These are phyloP conservation scores for Papiliotrema laurentii DNA, from an alignment of 1,284 basidiomycete genomes.

Conservation along the genomic window DNA sequence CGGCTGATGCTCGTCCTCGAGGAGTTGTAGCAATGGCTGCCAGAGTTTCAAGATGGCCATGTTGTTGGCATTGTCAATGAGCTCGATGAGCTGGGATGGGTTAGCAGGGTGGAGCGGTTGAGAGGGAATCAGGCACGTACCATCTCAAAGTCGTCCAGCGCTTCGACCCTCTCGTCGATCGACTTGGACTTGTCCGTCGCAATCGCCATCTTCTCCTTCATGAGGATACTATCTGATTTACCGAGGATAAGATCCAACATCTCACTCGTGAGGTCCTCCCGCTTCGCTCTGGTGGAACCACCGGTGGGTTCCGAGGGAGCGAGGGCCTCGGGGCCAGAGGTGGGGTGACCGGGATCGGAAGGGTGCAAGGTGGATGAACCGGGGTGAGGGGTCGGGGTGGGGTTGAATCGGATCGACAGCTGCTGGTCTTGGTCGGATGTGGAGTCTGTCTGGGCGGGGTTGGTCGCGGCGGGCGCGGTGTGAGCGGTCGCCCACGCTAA, in stretches of 20 bases:
- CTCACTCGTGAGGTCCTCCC: conserved; percentile 50
- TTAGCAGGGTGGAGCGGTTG: conserved; percentile 41
- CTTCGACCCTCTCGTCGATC: conserved; percentile 66
- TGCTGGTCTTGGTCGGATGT: conserved; percentile 7
- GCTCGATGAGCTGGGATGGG: conserved; percentile 74
- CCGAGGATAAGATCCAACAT: conserved; percentile 84
- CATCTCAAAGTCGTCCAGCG: conserved; percentile 95
- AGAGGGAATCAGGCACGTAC: conserved; percentile 49
- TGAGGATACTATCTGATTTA: conserved; percentile 73
- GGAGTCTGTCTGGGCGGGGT: neutral
- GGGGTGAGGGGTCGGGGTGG: conserved; percentile 13
- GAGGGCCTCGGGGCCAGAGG: conserved; percentile 12
- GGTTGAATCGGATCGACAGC: conserved; percentile 36
- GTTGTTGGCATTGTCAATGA: conserved; percentile 95
- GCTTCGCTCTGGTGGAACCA: conserved; percentile 17
- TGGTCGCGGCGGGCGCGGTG: conserved; percentile 8
- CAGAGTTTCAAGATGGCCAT: conserved; percentile 80
- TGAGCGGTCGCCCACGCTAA: conserved; percentile 39
- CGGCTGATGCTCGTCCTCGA: conserved; percentile 58
- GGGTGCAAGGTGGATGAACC: conserved; percentile 36
- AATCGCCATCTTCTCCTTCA: conserved; percentile 77
- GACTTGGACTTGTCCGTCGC: conserved; percentile 61
- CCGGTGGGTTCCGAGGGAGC: conserved; percentile 27
- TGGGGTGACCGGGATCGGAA: conserved; percentile 25
- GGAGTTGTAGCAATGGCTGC: conserved; percentile 68